Conservation (phyloP, 768 basidiomycete genomes). For the Amanita thiersii region DNA sequence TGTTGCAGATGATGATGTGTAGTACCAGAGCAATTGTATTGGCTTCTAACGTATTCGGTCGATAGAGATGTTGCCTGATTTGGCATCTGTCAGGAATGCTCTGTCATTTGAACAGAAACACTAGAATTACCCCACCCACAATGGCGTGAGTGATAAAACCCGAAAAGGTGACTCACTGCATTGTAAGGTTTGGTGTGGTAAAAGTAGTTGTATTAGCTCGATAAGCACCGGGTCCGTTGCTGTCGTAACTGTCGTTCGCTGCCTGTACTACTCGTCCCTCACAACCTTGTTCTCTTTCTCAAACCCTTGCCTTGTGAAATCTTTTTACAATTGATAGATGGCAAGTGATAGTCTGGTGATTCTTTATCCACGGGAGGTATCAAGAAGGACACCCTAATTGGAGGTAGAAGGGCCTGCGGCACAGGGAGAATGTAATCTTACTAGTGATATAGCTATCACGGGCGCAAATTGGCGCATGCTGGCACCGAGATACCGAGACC, state of each 20-base stretch:
- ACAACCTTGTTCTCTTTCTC: background rate
- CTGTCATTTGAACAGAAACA: too few species aligned
- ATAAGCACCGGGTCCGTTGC: background rate
- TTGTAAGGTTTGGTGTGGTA: too few species aligned
- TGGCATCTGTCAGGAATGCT: too few species aligned
- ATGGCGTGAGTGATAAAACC: too few species aligned
- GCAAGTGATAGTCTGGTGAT: background rate
- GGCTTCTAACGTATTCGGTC: too few species aligned
- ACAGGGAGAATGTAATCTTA: background rate
- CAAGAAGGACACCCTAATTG: background rate
- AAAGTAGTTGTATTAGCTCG: too few species aligned
- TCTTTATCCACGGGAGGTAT: background rate
- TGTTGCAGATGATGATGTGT: too few species aligned
- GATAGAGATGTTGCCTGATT: too few species aligned
- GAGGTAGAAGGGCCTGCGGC: background rate
- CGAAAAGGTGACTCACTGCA: too few species aligned
- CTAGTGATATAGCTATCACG: background rate
- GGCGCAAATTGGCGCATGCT: background rate
- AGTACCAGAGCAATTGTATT: too few species aligned
- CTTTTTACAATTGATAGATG: background rate
- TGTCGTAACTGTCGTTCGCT: background rate
- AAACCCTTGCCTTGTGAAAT: background rate
- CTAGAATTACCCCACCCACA: too few species aligned
- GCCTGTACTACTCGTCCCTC: background rate
- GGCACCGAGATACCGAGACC: background rate